phyloP scores from a whole-genome alignment of 495 filamentous ascomycete species.

The Evansstolkia leycettana region DNA sequence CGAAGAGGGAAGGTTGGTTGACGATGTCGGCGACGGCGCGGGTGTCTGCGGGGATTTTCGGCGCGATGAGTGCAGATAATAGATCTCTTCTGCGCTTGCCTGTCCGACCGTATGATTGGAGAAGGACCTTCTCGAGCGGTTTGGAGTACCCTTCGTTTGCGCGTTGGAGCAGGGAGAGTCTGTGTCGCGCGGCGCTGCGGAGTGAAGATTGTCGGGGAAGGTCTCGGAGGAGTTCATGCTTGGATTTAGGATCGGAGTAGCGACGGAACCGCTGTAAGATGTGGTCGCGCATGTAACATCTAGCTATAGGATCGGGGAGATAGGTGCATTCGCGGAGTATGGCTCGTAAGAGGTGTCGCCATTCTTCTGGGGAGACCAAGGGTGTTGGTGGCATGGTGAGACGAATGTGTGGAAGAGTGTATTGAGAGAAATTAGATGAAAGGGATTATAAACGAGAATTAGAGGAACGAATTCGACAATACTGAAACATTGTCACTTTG shows the following conservation, averaged over 20 bases:
- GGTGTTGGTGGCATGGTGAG: neutral
- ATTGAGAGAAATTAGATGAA: neutral
- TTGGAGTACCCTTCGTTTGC: slow-evolving; percentile 53
- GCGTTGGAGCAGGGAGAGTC: slow-evolving; percentile 30
- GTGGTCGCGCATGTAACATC: slow-evolving; percentile 43
- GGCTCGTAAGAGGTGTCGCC: slow-evolving; percentile 58
- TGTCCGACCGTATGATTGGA: slow-evolving; percentile 58
- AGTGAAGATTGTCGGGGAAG: slow-evolving; percentile 6
- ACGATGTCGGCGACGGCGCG: slow-evolving; percentile 12
- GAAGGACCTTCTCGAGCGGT: slow-evolving; percentile 52
- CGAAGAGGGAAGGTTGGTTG: slow-evolving; percentile 6
- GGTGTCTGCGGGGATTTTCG: slow-evolving; percentile 21
- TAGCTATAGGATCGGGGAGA: slow-evolving; percentile 62
- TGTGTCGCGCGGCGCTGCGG: slow-evolving; percentile 13
- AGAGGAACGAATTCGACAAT: slow-evolving; percentile 2
- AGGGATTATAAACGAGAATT: no score
- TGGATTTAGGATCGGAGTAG: slow-evolving; percentile 3
- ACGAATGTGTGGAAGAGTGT: neutral
- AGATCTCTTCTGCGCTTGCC: slow-evolving; percentile 58
- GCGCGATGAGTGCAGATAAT: slow-evolving; percentile 32
- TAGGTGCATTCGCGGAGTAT: slow-evolving; percentile 78
- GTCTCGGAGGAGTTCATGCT: slow-evolving; percentile 2
- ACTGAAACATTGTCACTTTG: slow-evolving; percentile 2
- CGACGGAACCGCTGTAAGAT: slow-evolving; percentile 46
- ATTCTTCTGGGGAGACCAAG: slow-evolving; percentile 14